These are phyloP conservation scores for Boletus albobrunnescens DNA, from an alignment of 1,284 basidiomycete genomes.

Conservation along the genomic window DNA sequence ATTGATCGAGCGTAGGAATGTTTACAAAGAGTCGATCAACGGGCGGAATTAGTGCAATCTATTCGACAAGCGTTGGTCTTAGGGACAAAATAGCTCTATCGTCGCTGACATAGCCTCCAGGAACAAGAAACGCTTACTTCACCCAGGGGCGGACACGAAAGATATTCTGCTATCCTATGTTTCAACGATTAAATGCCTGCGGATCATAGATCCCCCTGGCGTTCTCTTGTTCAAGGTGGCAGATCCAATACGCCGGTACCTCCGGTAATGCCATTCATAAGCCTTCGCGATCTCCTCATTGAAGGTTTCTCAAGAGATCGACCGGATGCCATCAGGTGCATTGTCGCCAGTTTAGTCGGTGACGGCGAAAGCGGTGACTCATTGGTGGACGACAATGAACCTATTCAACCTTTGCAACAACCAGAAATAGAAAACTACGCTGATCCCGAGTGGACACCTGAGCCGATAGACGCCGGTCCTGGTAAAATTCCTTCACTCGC, in stretches of 20 bases:
- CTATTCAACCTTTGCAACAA: constrained; percentile 68
- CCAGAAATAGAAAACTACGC: constrained; percentile 78
- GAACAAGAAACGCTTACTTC: constrained; percentile 82
- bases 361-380: constrained; percentile 81
- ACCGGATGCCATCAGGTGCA: constrained; percentile 87
- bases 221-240: constrained; percentile 90
- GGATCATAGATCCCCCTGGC: constrained; percentile 88
- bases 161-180: constrained; percentile 92
- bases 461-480: constrained; percentile 90
- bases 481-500: constrained; percentile 23
- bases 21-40: constrained; percentile 73
- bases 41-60: constrained; percentile 62
- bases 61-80: constrained; percentile 64
- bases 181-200: constrained; percentile 88
- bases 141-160: constrained; percentile 94
- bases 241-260: constrained; percentile 83
- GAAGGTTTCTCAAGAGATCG: constrained; percentile 53
- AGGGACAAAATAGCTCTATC: neutral
- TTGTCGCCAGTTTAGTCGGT: constrained; percentile 87
- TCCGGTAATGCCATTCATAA: constrained; percentile 50
- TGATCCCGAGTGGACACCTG: constrained; percentile 90
- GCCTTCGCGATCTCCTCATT: neutral
- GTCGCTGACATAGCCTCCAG: constrained; percentile 38
- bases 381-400: constrained; percentile 75
- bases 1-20: constrained; percentile 52